Conservation (phyloP, 1,139 yeast species). For the Debaryomyces singareniensis region DNA sequence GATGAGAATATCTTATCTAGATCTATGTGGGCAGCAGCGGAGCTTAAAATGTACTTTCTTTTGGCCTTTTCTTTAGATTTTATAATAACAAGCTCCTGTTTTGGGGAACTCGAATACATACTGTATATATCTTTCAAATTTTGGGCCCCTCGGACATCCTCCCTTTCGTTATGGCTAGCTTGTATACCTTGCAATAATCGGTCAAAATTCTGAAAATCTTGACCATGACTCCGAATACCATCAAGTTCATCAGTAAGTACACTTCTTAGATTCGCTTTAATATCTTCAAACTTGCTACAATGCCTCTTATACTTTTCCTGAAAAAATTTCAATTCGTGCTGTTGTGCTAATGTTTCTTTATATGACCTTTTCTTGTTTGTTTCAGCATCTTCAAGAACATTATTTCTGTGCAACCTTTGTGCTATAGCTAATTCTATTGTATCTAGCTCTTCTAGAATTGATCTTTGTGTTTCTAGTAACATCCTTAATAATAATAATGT, state of each 20-base stretch:
- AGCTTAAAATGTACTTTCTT: conserved; percentile 36
- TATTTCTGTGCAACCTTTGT: conserved; percentile 24
- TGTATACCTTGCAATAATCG: conserved; percentile 26
- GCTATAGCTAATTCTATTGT: conserved; percentile 26
- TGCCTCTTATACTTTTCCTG: conserved; percentile 40
- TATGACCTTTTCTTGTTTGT: conserved; percentile 25
- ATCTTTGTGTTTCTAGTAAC: conserved; percentile 33
- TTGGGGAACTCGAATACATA: conserved; percentile 27
- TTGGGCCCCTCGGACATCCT: conserved; percentile 24
- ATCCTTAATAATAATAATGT: conserved; percentile 11
- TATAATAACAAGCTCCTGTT: conserved; percentile 10
- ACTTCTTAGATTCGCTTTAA: conserved; percentile 11
- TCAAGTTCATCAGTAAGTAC: conserved; percentile 15
- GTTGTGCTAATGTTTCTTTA: conserved; percentile 50
- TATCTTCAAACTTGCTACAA: conserved; percentile 18
- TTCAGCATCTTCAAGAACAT: conserved; percentile 10
- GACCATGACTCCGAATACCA: conserved; percentile 19
- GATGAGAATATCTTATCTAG: conserved; percentile 46
- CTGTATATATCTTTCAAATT: background rate
- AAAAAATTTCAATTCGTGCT: conserved; percentile 61
- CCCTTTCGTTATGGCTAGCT: conserved; percentile 12
- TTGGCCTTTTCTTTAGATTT: conserved; percentile 21
- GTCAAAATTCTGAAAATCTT: conserved; percentile 39
- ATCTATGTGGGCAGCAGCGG: conserved; percentile 44
- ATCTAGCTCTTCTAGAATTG: conserved; percentile 32